Conservation (phyloP, 1,139 yeast species). For the Suzukiozyma palmioleophila region DNA sequence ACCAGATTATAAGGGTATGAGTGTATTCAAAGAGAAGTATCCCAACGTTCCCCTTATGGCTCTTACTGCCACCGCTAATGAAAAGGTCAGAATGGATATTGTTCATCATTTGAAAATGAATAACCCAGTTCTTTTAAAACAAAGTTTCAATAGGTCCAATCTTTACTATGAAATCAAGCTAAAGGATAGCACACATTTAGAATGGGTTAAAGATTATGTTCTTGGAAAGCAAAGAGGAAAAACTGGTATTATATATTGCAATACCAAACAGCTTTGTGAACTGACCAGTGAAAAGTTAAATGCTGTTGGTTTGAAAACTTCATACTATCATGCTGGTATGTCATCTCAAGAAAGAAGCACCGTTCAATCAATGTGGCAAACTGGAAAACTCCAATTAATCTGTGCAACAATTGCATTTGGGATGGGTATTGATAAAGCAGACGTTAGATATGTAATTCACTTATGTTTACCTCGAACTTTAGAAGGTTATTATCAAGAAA, state of each 20-base stretch:
- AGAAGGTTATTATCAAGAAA: slow-evolving; percentile 96
- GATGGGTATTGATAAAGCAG: slow-evolving; percentile 97
- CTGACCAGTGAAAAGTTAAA: slow-evolving; percentile 62
- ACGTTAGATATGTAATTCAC: slow-evolving; percentile 89
- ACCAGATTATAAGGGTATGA: slow-evolving; percentile 87
- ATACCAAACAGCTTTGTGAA: slow-evolving; percentile 86
- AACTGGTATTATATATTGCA: slow-evolving; percentile 92
- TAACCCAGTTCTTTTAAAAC: slow-evolving; percentile 54
- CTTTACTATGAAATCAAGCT: slow-evolving; percentile 71
- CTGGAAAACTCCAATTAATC: slow-evolving; percentile 62
- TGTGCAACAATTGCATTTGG: slow-evolving; percentile 99
- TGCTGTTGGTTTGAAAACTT: slow-evolving; percentile 59
- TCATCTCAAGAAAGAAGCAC: slow-evolving; percentile 63
- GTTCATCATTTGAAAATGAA: slow-evolving; percentile 63
- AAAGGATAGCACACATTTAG: slow-evolving; percentile 55
- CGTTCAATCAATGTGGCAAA: slow-evolving; percentile 82
- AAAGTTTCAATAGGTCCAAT: slow-evolving; percentile 88
- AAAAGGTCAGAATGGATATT: slow-evolving; percentile 84
- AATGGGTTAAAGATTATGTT: slow-evolving; percentile 59
- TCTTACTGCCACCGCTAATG: slow-evolving; percentile 95
- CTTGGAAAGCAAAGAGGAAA: slow-evolving; percentile 46
- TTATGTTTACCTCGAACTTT: slow-evolving; percentile 83
- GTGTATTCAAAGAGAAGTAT: slow-evolving; percentile 64
- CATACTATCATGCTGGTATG: slow-evolving; percentile 94
- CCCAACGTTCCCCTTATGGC: slow-evolving; percentile 93